Percentiles rank a stretch among this genome's conserved stretches.
Evolutionary conservation across 768 basidiomycete species (phyloP).

Genomic region (Holtermanniella nyarrowii): DNA sequence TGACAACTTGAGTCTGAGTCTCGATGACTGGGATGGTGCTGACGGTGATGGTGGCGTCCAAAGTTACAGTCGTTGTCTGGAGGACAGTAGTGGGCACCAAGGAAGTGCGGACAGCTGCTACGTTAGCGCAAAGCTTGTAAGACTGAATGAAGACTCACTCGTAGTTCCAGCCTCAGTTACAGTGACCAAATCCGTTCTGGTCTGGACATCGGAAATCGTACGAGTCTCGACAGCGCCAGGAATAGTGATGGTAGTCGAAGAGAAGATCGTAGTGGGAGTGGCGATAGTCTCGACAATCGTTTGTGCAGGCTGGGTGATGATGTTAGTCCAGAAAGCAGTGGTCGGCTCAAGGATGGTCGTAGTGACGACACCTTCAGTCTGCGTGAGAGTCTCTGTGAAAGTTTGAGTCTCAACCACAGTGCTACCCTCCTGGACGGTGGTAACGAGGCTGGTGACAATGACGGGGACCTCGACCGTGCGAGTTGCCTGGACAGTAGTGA

Average conservation of each 20-base stretch:
- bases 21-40: not conserved
- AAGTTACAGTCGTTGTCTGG: constrained; percentile 2
- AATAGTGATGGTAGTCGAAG: constrained; percentile 3
- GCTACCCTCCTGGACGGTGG: not conserved
- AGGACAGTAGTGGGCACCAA: constrained; percentile 5
- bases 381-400: constrained; percentile 6
- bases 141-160: constrained; percentile 1
- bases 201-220: not conserved
- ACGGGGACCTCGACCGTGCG: not conserved
- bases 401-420: constrained; percentile 1
- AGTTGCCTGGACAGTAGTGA: not conserved
- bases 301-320: constrained; percentile 3
- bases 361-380: constrained; percentile 1
- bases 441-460: not conserved
- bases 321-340: not conserved
- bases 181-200: constrained; percentile 3
- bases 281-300: constrained; percentile 7
- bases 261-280: not conserved
- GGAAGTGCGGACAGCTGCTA: constrained; percentile 5
- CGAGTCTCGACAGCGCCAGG: not conserved
- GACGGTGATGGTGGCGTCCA: not conserved
- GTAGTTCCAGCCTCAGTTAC: constrained; percentile 5
- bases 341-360: constrained; percentile 4
- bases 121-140: not conserved
- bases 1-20: constrained; percentile 1